These are phyloP conservation scores for Pharus latifolius DNA, from an alignment of 176 grass and related monocot species.

Conservation along the genomic window DNA sequence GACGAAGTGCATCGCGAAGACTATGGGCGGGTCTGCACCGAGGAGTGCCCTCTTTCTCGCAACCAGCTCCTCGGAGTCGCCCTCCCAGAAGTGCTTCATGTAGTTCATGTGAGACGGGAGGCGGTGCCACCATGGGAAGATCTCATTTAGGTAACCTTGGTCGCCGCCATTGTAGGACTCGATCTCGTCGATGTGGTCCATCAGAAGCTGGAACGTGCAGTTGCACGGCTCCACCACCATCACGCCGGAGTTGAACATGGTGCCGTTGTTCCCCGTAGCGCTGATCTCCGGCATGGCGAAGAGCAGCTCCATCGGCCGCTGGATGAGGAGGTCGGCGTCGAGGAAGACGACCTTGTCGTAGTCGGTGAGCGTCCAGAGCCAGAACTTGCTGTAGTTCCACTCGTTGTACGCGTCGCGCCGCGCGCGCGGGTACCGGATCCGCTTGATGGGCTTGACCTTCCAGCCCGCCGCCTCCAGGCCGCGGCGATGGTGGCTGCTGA, in stretches of 20 bases:
- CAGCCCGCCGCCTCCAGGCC: constrained; percentile 25
- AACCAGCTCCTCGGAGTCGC: constrained; percentile 19
- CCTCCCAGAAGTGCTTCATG: constrained; percentile 59
- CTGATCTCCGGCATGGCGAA: constrained; percentile 36
- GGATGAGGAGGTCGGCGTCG: constrained; percentile 49
- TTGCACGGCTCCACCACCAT: constrained; percentile 58
- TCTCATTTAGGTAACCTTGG: constrained; percentile 58
- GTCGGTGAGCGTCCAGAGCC: constrained; percentile 42
- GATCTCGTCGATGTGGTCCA: constrained; percentile 33
- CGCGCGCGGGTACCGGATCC: constrained; percentile 35
- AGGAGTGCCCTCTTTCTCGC: constrained; percentile 10
- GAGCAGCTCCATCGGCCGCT: constrained; percentile 12
- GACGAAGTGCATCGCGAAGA: constrained; percentile 45
- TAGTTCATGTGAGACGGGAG: constrained; percentile 39
- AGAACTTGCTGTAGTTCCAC: constrained; percentile 63
- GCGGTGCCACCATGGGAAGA: constrained; percentile 58
- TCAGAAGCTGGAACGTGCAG: constrained; percentile 38
- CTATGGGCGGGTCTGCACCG: constrained; percentile 34
- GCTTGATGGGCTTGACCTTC: constrained; percentile 18
- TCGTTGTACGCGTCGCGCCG: constrained; percentile 28
- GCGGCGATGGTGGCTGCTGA: constrained; percentile 8
- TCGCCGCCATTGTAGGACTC: constrained; percentile 50
- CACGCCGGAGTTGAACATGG: constrained; percentile 40
- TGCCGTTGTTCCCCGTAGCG: constrained; percentile 36
- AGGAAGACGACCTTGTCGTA: constrained; percentile 39